These are phyloP conservation scores for Pleurotus tuoliensis DNA, from an alignment of 768 basidiomycete species.

Conservation along the genomic window DNA sequence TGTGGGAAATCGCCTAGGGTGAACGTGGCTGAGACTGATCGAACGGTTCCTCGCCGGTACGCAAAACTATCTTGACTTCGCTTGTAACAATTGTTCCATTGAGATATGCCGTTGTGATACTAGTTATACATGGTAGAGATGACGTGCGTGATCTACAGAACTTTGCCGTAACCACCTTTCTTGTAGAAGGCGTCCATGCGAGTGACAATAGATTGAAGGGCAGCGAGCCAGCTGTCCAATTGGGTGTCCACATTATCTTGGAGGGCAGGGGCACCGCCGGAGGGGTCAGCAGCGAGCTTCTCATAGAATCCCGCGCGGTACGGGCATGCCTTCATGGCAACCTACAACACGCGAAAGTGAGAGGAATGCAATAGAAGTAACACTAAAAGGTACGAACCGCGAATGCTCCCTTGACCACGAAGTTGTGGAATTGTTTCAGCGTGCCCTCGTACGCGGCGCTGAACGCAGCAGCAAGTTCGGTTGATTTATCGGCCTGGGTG, in stretches of 20 bases:
- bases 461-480: constrained; percentile 74
- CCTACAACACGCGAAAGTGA: constrained; percentile 24
- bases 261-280: constrained; percentile 41
- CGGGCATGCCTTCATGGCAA: constrained; percentile 66
- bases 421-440: constrained; percentile 82
- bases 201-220: constrained; percentile 50
- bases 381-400: constrained; percentile 33
- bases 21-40: too few species aligned
- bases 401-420: constrained; percentile 64
- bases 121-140: too few species aligned
- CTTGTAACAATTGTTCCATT: too few species aligned
- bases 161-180: constrained; percentile 52
- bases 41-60: too few species aligned
- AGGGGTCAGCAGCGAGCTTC: constrained; percentile 58
- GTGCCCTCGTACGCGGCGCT: constrained; percentile 76
- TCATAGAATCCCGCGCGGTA: constrained; percentile 65
- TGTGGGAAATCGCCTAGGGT: too few species aligned
- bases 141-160: too few species aligned
- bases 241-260: constrained; percentile 52
- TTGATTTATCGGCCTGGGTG: constrained; percentile 57
- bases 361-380: not conserved
- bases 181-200: constrained; percentile 60
- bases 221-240: constrained; percentile 64
- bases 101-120: too few species aligned
- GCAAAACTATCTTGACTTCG: too few species aligned